phyloP scores from a whole-genome alignment of 768 basidiomycete genomes.

The Phylloporus scabripes region DNA sequence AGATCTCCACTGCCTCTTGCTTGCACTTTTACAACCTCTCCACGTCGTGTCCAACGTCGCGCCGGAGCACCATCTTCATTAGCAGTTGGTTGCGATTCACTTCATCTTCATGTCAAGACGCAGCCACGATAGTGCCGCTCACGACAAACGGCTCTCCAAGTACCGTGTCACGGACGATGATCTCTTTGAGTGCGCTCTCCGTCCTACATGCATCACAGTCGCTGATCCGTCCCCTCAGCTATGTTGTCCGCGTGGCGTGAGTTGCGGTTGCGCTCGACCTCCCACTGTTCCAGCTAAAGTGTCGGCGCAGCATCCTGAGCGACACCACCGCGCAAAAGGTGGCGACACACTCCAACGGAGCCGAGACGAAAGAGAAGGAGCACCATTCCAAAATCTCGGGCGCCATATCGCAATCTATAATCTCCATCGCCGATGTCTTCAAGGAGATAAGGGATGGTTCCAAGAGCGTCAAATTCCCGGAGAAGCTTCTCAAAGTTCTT shows the following conservation, averaged over 20 bases:
- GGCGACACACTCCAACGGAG: conserved; percentile 25
- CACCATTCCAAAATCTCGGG: conserved; percentile 60
- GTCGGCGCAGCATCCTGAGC: conserved; percentile 53
- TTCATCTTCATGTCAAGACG: conserved; percentile 54
- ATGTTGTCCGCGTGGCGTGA: conserved; percentile 80
- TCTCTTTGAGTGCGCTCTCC: conserved; percentile 64
- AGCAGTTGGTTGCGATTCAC: conserved; percentile 5
- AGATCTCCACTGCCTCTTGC: background rate
- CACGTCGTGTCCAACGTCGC: too few species aligned
- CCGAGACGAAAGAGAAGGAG: conserved; percentile 53
- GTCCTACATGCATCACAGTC: background rate
- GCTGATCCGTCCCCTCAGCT: conserved; percentile 40
- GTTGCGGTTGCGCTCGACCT: conserved; percentile 26
- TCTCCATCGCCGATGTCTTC: conserved; percentile 72
- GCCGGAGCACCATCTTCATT: conserved; percentile 1
- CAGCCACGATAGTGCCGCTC: conserved; percentile 67
- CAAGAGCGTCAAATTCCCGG: conserved; percentile 89
- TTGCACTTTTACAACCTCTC: background rate
- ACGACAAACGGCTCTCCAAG: conserved; percentile 68
- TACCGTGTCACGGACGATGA: conserved; percentile 81
- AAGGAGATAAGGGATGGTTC: conserved; percentile 72
- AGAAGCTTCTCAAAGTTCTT: conserved; percentile 86
- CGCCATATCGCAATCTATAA: conserved; percentile 52
- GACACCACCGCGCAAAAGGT: conserved; percentile 63
- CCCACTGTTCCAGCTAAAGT: conserved; percentile 5